Evolutionary conservation across 2,329 filamentous ascomycete genomes (phyloP).

Genomic region (Harringtonia lauricola): DNA sequence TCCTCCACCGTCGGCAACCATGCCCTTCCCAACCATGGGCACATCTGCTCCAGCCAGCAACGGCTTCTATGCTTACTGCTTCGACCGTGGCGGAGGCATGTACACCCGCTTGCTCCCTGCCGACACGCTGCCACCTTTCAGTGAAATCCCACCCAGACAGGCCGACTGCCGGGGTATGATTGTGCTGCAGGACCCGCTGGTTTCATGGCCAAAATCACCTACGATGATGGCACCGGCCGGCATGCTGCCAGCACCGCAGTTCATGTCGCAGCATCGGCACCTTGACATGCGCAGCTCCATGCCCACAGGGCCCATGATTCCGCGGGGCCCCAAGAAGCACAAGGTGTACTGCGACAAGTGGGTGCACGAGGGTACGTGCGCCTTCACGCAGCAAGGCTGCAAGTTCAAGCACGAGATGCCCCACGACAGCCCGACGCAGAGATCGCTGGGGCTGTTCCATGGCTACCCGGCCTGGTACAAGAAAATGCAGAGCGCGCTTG

Average conservation of each 20-base stretch:
- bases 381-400: conserved; percentile 77
- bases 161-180: conserved; percentile 29
- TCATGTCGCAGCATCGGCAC: neutral
- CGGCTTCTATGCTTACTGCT: conserved; percentile 35
- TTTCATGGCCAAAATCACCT: neutral
- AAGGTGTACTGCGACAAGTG: conserved; percentile 86
- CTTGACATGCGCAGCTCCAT: neutral
- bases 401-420: conserved; percentile 91
- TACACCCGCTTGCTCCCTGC: conserved; percentile 44
- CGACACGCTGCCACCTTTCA: conserved; percentile 36
- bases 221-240: neutral
- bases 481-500: conserved; percentile 34
- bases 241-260: neutral
- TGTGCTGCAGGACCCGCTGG: conserved; percentile 23
- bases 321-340: conserved; percentile 26
- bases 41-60: no score
- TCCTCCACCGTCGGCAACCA: no score
- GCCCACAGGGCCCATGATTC: conserved; percentile 2
- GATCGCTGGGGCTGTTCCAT: conserved; percentile 59
- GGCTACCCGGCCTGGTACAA: conserved; percentile 52
- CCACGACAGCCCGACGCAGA: conserved; percentile 50
- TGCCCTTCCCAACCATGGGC: no score
- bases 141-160: conserved; percentile 32
- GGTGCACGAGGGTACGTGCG: conserved; percentile 77
- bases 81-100: conserved; percentile 39